Percentiles rank a stretch among this genome's conserved stretches.
Conservation (phyloP, 2,329 filamentous ascomycete species). For the Xylariaceae sp. region DNA sequence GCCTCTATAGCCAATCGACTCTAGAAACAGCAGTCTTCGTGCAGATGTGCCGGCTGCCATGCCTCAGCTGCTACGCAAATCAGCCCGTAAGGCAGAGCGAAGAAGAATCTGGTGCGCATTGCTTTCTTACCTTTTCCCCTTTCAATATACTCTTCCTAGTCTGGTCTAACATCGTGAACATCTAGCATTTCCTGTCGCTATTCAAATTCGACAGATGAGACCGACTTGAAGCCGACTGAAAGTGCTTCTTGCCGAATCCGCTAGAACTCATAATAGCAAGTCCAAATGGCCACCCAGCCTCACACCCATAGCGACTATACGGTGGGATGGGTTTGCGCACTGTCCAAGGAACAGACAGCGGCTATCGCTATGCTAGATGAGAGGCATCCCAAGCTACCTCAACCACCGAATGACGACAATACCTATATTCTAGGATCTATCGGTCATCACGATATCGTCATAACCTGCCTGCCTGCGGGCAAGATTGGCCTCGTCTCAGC, state of each 20-base stretch:
- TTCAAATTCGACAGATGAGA: neutral
- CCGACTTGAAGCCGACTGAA: neutral
- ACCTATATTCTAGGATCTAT: constrained; percentile 24
- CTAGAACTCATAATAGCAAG: neutral
- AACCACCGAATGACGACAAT: constrained; percentile 10
- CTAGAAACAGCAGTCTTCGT: neutral
- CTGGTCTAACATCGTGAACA: neutral
- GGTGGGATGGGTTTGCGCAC: constrained; percentile 22
- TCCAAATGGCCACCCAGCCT: neutral
- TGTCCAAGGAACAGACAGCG: constrained; percentile 20
- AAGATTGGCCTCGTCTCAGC: constrained; percentile 33
- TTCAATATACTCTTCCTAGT: neutral
- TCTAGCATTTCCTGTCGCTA: neutral
- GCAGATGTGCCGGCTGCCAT: neutral
- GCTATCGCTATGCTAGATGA: constrained; percentile 24
- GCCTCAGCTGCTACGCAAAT: neutral
- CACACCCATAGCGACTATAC: constrained; percentile 17
- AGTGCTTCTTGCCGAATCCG: neutral
- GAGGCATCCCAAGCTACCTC: constrained; percentile 13
- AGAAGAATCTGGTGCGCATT: neutral
- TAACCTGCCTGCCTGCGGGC: constrained; percentile 23
- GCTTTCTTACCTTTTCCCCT: neutral
- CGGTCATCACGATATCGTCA: constrained; percentile 22
- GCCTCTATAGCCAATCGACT: neutral
- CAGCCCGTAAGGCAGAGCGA: neutral